Percentiles rank a stretch among this genome's conserved stretches.
These are phyloP conservation scores for Hypoxylon perforatum DNA, from an alignment of 495 filamentous ascomycete genomes.

Conservation along the genomic window DNA sequence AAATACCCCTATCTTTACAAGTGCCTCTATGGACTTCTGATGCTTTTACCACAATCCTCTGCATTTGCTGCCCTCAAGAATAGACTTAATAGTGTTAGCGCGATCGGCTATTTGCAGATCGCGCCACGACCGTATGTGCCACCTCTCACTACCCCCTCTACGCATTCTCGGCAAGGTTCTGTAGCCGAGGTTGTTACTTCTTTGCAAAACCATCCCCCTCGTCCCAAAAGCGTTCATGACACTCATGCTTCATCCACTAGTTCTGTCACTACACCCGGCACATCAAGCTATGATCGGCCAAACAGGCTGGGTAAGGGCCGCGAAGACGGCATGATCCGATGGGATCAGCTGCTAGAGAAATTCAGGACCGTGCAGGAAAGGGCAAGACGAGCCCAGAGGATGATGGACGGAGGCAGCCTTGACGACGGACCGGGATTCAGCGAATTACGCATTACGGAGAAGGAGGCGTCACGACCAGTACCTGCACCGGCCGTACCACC, in stretches of 20 bases:
- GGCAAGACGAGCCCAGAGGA: slow-evolving; percentile 63
- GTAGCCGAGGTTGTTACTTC: slow-evolving; percentile 53
- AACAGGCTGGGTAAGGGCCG: slow-evolving; percentile 80
- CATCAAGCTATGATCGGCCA: slow-evolving; percentile 76
- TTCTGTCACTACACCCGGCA: slow-evolving; percentile 57
- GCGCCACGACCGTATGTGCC: slow-evolving; percentile 80
- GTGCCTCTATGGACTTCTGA: slow-evolving; percentile 95
- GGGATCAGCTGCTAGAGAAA: slow-evolving; percentile 96
- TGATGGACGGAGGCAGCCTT: slow-evolving; percentile 47
- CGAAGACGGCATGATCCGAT: slow-evolving; percentile 85
- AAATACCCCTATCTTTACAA: slow-evolving; percentile 97
- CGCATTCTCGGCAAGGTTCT: slow-evolving; percentile 52
- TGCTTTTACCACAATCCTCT: slow-evolving; percentile 97
- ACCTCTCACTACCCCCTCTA: slow-evolving; percentile 27
- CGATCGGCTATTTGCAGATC: slow-evolving; percentile 93
- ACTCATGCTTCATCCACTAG: slow-evolving; percentile 52
- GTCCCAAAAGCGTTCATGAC: slow-evolving; percentile 43
- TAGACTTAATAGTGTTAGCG: slow-evolving; percentile 93
- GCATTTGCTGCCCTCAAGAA: slow-evolving; percentile 98
- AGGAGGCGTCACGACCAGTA: slow-evolving; percentile 45
- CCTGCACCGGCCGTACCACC: slow-evolving; percentile 50
- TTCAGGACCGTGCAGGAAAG: slow-evolving; percentile 90
- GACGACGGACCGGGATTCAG: slow-evolving; percentile 53
- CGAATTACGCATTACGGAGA: slow-evolving; percentile 58
- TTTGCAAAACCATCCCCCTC: slow-evolving; percentile 41